These are phyloP conservation scores for Geoglossum glabrum DNA, from an alignment of 495 filamentous ascomycete species.

Conservation along the genomic window DNA sequence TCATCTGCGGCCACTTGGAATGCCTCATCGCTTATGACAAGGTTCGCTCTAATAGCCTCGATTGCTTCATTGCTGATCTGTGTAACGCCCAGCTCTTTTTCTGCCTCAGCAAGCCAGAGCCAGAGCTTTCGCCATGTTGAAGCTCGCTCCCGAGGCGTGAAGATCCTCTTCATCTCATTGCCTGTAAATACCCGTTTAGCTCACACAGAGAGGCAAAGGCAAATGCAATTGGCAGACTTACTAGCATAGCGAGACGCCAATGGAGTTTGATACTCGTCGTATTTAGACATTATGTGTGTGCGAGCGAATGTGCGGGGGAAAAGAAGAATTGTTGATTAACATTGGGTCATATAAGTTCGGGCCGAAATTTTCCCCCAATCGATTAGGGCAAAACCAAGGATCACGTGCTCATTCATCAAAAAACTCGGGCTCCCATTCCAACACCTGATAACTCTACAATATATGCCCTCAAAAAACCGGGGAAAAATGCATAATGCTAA, in stretches of 20 bases:
- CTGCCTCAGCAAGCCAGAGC: slow-evolving; percentile 65
- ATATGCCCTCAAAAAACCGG: no score
- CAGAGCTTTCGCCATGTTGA: slow-evolving; percentile 66
- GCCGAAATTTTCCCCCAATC: no score
- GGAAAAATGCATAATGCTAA: no score
- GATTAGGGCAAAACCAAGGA: no score
- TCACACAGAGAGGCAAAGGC: not conserved
- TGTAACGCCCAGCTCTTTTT: slow-evolving; percentile 35
- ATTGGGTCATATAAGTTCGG: no score
- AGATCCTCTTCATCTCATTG: slow-evolving; percentile 23
- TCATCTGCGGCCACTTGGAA: slow-evolving; percentile 60
- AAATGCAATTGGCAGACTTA: not conserved
- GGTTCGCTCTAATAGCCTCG: slow-evolving; percentile 50
- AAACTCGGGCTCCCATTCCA: no score
- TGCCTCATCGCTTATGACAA: slow-evolving; percentile 55
- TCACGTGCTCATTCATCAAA: no score
- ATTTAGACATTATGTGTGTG: not conserved
- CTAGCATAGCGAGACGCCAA: not conserved
- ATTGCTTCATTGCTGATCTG: slow-evolving; percentile 51
- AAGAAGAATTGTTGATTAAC: no score
- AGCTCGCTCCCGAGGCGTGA: slow-evolving; percentile 48
- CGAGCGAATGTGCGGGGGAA: no score
- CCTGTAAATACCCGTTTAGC: not conserved
- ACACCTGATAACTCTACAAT: no score
- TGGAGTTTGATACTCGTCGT: not conserved